Base-by-base conservation (phyloP, 2,329 filamentous ascomycete species). In the Sphaerulina musiva region DNA sequence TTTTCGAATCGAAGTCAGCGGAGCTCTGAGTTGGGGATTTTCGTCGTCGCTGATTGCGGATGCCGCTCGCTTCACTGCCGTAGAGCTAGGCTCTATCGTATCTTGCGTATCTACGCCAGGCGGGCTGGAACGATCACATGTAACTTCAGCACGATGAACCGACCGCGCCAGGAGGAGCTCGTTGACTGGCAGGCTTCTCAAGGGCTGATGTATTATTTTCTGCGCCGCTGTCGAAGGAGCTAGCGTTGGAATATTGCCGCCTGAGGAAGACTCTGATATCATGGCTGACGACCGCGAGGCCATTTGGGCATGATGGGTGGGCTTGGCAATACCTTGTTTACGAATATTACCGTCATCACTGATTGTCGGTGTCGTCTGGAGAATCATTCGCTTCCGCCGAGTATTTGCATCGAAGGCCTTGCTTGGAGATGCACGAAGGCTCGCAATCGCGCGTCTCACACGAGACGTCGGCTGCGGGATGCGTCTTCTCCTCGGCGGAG, bases 1-100 rank as follows among this genome's bases (percentile, higher is more conserved):
- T 50, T 60, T 62, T 42, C 60, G 53, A 23, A 63, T 59, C 11
- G 53, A 50, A 34, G 53, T 65, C 45, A 66, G 49, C 12, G 58
- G 55, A 29, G 54, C 52, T 38, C 57, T 59, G 17, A 47, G 20
- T 3, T 38, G 11, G 5, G 41, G 11, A 26, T 36, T 11, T 14
- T 50, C 48, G 20, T 53, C 48, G 32, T 51, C 10, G 26, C 34
- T 23, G 34, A 41, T 41, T 7, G n/a, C 38, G 23, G 47, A 48
- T 8, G 41, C 29, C 12, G 14, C 26, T 20, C 43, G 44, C 26
- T 46, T 50, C 8, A 43, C 12, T 4, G 32, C 26, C n/a, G 50
- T 26, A 43, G 51, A 56, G 32, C n/a, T 51, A 26, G 56, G 47
- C 2, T 43, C 44, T 26, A 64, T 62, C 1, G 63, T 57, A 29